Evolutionary conservation across 805 yeast genomes (phyloP), one percentile per base, ranked within the genome.

Genomic region (Wickerhamiella lipophila): DNA sequence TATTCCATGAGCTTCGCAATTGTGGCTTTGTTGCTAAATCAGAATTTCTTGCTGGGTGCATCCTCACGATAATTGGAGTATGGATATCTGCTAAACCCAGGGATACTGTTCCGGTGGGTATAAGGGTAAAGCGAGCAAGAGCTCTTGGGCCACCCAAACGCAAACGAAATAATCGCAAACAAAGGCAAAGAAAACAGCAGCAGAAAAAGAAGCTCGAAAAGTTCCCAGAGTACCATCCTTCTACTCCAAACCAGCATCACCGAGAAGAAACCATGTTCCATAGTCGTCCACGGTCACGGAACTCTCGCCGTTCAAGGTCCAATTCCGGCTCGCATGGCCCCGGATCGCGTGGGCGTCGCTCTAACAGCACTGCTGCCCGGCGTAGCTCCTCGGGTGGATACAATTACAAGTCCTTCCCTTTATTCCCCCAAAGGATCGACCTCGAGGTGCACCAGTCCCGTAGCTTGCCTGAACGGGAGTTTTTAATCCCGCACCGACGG

Each of bases 1-100:
- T 71, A 6, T 71, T 69, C 52, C 62, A 64, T 25, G 75, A 71
- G 49, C 70, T 71, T 46, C 61, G 63, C 3, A 56, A 61, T 39
- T 58, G 58, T 32, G 48, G 64, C 5, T 11, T 50, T 1, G 40
- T 32, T 3, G 62, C 63, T 19, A 47, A 55, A 6, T 3, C 53
- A 1, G 42, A 55, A n/a, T 68, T 70, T 48, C 15, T 60, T 0
- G 13, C 54, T 2, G 75, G 75, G 2, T 65, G 72, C 25, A 26
- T 55, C 3, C 53, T 70, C 15, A 65, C 72, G 0, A 66, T 71
- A 42, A 47, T 57, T 6, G 76, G 76, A 1, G 76, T 71, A 3
- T 69, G 68, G 60, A 38, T 50, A 0, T 36, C 58, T 1, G 60
- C 60, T 4, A 47, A 49, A 21, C 60, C 61, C 0, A 58, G 52